Evolutionary conservation across 2,329 filamentous ascomycete genomes (phyloP).

Genomic region (Aspergillus ruber): DNA sequence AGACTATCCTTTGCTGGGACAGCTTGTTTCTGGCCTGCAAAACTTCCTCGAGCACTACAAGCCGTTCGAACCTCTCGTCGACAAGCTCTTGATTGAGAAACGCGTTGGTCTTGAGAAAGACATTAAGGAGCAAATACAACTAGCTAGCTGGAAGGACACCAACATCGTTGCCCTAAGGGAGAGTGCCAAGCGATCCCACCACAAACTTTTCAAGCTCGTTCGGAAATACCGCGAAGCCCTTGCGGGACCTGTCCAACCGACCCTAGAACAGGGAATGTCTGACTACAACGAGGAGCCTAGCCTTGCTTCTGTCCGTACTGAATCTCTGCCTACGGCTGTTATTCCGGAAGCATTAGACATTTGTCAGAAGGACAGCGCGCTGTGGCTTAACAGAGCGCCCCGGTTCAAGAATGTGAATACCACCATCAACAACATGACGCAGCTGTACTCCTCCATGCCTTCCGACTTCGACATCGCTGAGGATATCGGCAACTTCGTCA

Average conservation of each 20-base stretch:
- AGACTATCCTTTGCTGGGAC: slow-evolving; percentile 53
- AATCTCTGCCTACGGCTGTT: slow-evolving; percentile 12
- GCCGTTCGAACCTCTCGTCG: slow-evolving; percentile 62
- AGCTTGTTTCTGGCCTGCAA: slow-evolving; percentile 58
- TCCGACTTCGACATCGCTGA: slow-evolving; percentile 51
- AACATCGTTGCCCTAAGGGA: slow-evolving; percentile 86
- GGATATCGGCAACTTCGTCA: slow-evolving; percentile 62
- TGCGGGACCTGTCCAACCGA: slow-evolving; percentile 63
- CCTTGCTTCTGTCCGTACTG: slow-evolving; percentile 6
- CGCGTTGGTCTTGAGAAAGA: slow-evolving; percentile 75
- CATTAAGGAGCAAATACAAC: slow-evolving; percentile 83
- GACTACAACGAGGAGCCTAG: slow-evolving; percentile 27
- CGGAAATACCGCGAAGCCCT: slow-evolving; percentile 80
- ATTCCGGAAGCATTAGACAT: slow-evolving; percentile 26
- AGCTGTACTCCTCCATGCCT: slow-evolving; percentile 50
- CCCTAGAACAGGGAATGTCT: slow-evolving; percentile 38
- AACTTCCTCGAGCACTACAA: slow-evolving; percentile 74
- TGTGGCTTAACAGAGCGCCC: slow-evolving; percentile 46
- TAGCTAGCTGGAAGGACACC: slow-evolving; percentile 97
- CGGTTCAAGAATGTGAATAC: slow-evolving; percentile 65
- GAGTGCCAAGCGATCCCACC: slow-evolving; percentile 82
- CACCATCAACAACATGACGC: slow-evolving; percentile 69
- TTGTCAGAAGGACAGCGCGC: slow-evolving; percentile 20
- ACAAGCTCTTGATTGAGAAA: slow-evolving; percentile 60
- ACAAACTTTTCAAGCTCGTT: slow-evolving; percentile 85